Evolutionary conservation across 176 grass and related monocot species (phyloP), one percentile per base, ranked within the genome.

Genomic region (Avena eriantha): DNA sequence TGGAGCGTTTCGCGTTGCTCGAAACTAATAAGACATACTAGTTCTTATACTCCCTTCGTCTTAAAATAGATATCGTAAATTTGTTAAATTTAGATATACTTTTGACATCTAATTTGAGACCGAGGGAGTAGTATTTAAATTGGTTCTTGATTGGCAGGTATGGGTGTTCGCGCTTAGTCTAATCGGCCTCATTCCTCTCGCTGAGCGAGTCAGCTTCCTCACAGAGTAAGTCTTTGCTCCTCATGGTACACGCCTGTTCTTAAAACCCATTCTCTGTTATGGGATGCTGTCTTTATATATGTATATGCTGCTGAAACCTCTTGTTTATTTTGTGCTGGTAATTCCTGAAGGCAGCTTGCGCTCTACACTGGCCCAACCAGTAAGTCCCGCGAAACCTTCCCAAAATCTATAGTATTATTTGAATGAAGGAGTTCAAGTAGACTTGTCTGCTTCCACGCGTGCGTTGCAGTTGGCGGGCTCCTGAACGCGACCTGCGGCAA

Each of bases 401-500:
- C 7, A 78, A 78, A 75, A 49, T 21, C 17, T 43, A 59, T 41
- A 31, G 2, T 15, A 29, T 4, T 12, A 12, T 33, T 39, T 76
- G 2, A 48, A 47, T 4, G 4, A 43, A 1, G 19, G n/a, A 15
- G 26, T 46, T 29, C 29, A 29, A 29, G 29, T 29, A 29, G 29
- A 29, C 29, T 29, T 29, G 2, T 29, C 29, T 29, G 29, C 29
- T 29, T 29, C 29, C 29, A 29, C 29, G 9, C 23, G 8, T 80
- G 21, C 1, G 10, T 51, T 80, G 56, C 92, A 99, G 97, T 99
- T 14, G 97, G 97, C 17, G 97, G 94, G 0, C 90, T 99, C 19
- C 84, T 99, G 86, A 99, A 99, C 82, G 97, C 97, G 60, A 99
- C 97, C 61, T 99, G 97, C 85, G 97, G 97, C 57, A 99, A 99